phyloP scores from a whole-genome alignment of 2,329 filamentous ascomycete genomes.

The Colletotrichum truncatum region DNA sequence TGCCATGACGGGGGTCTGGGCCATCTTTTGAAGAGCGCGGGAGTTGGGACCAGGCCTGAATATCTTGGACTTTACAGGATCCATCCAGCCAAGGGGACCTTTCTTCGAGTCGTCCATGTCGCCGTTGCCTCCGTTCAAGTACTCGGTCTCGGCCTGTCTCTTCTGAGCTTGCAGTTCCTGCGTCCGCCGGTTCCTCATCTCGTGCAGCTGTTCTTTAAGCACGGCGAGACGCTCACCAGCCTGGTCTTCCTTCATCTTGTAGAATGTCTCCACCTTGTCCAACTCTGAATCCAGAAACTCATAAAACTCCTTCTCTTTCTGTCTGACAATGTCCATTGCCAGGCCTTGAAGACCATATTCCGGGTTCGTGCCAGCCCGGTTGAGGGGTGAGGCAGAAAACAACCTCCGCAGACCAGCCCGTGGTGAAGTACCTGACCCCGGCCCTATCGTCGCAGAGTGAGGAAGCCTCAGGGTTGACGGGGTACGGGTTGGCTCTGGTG shows the following conservation, averaged over 20 bases:
- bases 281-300: conserved; percentile 84
- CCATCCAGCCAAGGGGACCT: conserved; percentile 52
- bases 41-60: conserved; percentile 69
- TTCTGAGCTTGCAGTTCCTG: conserved; percentile 69
- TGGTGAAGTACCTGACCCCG: conserved; percentile 9
- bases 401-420: conserved; percentile 45
- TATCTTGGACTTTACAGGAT: conserved; percentile 63
- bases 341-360: conserved; percentile 55
- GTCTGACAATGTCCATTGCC: conserved; percentile 67
- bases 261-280: conserved; percentile 92
- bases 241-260: conserved; percentile 87
- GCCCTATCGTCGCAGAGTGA: conserved; percentile 21
- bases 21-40: conserved; percentile 65
- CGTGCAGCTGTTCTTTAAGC: conserved; percentile 86
- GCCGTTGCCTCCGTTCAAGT: conserved; percentile 34
- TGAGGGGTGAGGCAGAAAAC: conserved; percentile 49
- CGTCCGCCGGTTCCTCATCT: conserved; percentile 87
- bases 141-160: conserved; percentile 42
- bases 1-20: conserved; percentile 55
- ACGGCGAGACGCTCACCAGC: conserved; percentile 76
- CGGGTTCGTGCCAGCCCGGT: conserved; percentile 45
- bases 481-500: background rate
- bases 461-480: conserved; percentile 14
- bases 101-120: conserved; percentile 37
- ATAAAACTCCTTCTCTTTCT: conserved; percentile 86